These are phyloP conservation scores for Nannochloropsis gaditana DNA, from an alignment of 108 stramenopile genomes.

Conservation along the genomic window DNA sequence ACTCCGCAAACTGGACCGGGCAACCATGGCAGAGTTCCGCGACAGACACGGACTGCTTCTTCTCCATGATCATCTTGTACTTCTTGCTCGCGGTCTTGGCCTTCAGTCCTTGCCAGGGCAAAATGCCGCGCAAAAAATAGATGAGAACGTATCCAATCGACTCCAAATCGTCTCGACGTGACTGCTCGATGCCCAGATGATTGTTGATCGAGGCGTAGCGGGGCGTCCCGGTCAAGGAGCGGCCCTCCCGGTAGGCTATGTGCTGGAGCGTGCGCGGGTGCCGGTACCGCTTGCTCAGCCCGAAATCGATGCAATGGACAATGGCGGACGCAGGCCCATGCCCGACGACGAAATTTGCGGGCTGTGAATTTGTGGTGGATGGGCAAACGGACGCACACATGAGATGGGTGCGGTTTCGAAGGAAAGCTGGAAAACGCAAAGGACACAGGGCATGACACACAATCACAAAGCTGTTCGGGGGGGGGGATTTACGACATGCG, in stretches of 20 bases:
- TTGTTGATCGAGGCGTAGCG: conserved; percentile 97
- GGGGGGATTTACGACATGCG: no score
- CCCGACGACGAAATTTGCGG: conserved; percentile 93
- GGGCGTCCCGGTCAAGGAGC: conserved; percentile 72
- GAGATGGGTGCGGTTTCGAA: no score
- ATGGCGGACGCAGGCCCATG: conserved; percentile 73
- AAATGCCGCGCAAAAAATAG: conserved; percentile 93
- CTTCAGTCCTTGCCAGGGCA: conserved; percentile 99
- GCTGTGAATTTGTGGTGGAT: conserved; percentile 25
- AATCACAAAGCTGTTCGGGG: no score
- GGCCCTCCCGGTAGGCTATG: conserved; percentile 93
- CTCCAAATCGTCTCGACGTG: conserved; percentile 92
- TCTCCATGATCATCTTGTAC: conserved; percentile 57
- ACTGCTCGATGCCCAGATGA: conserved; percentile 95
- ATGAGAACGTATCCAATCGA: conserved; percentile 94
- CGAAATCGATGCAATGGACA: conserved; percentile 97
- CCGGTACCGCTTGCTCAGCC: conserved; percentile 90
- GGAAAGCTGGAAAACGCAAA: no score
- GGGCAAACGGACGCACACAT: no score
- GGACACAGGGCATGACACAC: no score
- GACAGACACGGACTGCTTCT: conserved; percentile 54
- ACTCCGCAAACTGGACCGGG: conserved; percentile 93
- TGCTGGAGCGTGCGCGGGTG: conserved; percentile 95
- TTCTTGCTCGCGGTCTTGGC: conserved; percentile 51
- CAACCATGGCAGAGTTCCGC: conserved; percentile 84